Evolutionary conservation across 1,284 basidiomycete species (phyloP), one percentile per base, ranked within the genome.

Genomic region (Tilletiopsis washingtonensis): DNA sequence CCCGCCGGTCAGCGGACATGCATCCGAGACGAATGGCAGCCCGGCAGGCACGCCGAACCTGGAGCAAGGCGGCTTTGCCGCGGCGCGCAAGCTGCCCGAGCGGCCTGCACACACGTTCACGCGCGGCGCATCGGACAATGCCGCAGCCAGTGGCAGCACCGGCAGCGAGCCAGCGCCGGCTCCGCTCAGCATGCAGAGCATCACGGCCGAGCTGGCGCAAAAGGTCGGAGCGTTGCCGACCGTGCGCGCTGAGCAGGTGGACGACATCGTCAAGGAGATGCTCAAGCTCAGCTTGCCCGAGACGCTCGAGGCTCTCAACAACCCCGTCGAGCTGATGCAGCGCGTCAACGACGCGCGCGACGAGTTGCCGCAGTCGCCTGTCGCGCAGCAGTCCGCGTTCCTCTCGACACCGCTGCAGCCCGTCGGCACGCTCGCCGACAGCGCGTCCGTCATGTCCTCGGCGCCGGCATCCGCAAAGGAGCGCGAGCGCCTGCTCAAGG

Each of bases 121-220:
- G 49, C 56, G 59, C 27, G 62, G 61, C 6, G 63, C 61, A 19
- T 40, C 61, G 7, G 48, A 54, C 21, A 56, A 59, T 27, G 79
- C 84, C 0, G 79, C 82, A 0, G 76, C 90, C 44, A 87, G 85
- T 15, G 84, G 85, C 12, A 85, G 87, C 15, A 85, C 89, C 14
- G 81, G 87, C 56, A 84, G 83, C 69, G 86, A 88, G 66, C n/a
- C n/a, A n/a, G n/a, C n/a, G n/a, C n/a, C n/a, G n/a, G n/a, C n/a
- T n/a, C n/a, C n/a, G n/a, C n/a, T n/a, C n/a, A n/a, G n/a, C n/a
- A n/a, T n/a, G n/a, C n/a, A n/a, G n/a, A 83, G 89, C 9, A 78
- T 90, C 17, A 82, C 84, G 0, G 87, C 86, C 39, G 87, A 89
- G 67, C 77, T 90, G 32, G 83, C 79, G 61, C 80, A 86, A 47